A percentile compares a stretch with the other conserved stretches of the same genome.
Conservation (phyloP, 768 basidiomycete species). For the Calocera cornea region DNA sequence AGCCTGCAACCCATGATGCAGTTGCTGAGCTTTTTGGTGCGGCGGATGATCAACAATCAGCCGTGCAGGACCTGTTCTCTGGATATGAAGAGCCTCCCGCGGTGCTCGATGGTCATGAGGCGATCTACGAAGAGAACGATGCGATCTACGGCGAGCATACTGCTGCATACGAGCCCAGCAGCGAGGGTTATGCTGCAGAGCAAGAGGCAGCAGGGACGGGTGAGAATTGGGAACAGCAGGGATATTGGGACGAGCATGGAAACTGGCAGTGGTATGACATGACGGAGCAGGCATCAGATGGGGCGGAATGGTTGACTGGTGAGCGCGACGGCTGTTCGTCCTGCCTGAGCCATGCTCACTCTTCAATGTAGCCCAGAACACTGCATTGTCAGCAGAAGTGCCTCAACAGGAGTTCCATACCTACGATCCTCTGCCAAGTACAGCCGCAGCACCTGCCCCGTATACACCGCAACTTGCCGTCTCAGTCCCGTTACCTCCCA, state of each 20-base stretch:
- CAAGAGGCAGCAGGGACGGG: not conserved
- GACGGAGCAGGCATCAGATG: not conserved
- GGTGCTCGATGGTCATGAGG: slow-evolving; percentile 11
- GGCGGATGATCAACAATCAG: not conserved
- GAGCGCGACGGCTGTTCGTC: not conserved
- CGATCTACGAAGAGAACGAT: slow-evolving; percentile 18
- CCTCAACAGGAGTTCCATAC: not conserved
- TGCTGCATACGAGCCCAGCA: not conserved
- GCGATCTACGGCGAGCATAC: not conserved
- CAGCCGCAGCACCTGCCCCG: not conserved
- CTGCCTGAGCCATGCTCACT: not conserved
- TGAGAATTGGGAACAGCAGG: slow-evolving; percentile 18
- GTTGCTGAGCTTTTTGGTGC: slow-evolving; percentile 3
- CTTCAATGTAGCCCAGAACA: not conserved
- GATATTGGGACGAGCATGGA: slow-evolving; percentile 23
- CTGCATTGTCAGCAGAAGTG: not conserved
- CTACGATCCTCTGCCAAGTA: not conserved
- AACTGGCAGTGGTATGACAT: slow-evolving; percentile 18
- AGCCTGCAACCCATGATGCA: not conserved
- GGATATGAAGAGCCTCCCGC: slow-evolving; percentile 10
- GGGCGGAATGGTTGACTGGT: not conserved
- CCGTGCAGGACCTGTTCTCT: slow-evolving; percentile 13
- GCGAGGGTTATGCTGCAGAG: not conserved
- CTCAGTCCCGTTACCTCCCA: not conserved
- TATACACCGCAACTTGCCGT: slow-evolving; percentile 6